Percentiles rank a stretch among this genome's conserved stretches.
These are phyloP conservation scores for Oryza meridionalis DNA, from an alignment of 176 grass and related monocot genomes.

Conservation along the genomic window DNA sequence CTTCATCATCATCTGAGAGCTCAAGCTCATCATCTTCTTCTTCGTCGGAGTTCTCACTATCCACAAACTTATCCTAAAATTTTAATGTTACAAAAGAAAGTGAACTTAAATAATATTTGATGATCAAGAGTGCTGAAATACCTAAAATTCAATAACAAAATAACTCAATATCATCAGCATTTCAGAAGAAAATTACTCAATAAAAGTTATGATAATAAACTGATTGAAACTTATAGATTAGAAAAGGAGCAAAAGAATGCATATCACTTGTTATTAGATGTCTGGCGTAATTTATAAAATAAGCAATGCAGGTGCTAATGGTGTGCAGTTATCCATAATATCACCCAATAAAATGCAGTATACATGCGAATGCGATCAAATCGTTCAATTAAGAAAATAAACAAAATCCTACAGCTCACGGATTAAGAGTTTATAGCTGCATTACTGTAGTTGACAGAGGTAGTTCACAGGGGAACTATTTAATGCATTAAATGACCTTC, in stretches of 20 bases:
- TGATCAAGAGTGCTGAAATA: conserved; percentile 10
- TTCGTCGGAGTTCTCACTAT: conserved; percentile 72
- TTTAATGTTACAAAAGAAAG: conserved; percentile 20
- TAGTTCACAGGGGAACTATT: neutral
- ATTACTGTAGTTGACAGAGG: conserved; percentile 18
- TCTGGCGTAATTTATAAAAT: neutral
- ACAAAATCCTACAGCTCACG: conserved; percentile 1
- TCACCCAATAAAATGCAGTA: neutral
- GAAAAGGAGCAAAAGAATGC: neutral
- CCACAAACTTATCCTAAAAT: conserved; percentile 70
- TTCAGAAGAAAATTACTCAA: conserved; percentile 17
- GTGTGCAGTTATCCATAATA: neutral
- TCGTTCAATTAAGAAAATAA: conserved; percentile 22
- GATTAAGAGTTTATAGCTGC: conserved; percentile 27
- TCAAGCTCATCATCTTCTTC: conserved; percentile 68
- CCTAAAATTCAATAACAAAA: neutral
- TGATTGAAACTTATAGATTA: neutral
- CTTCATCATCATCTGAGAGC: conserved; percentile 75
- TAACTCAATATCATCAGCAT: neutral
- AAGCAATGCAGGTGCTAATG: conserved; percentile 14
- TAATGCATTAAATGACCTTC: conserved; percentile 10
- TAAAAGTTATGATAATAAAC: neutral
- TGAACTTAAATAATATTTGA: conserved; percentile 8
- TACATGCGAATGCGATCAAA: conserved; percentile 20
- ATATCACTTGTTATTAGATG: neutral